A percentile compares a stretch with the other conserved stretches of the same genome.
These are phyloP conservation scores for Fusarium denticulatum DNA, from an alignment of 2,329 filamentous ascomycete species.

Conservation along the genomic window DNA sequence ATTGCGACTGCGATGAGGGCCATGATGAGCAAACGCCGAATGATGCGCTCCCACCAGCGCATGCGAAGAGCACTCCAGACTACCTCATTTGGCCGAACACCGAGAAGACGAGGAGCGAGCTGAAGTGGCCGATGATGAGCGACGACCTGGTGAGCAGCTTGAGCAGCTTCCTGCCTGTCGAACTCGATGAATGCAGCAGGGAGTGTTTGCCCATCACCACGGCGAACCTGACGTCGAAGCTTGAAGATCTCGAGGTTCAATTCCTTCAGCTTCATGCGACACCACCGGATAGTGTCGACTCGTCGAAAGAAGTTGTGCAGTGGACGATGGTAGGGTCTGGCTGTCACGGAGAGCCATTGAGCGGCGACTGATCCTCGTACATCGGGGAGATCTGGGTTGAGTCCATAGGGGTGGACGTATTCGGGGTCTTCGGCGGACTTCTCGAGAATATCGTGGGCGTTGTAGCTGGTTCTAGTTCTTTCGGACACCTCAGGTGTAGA, in stretches of 20 bases:
- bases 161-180: slow-evolving; percentile 80
- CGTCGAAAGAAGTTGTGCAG: slow-evolving; percentile 81
- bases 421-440: slow-evolving; percentile 44
- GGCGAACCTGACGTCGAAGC: slow-evolving; percentile 77
- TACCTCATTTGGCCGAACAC: slow-evolving; percentile 82
- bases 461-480: background rate
- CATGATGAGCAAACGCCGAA: slow-evolving; percentile 75
- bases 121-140: slow-evolving; percentile 88
- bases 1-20: slow-evolving; percentile 81
- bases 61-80: slow-evolving; percentile 89
- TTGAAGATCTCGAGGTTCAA: slow-evolving; percentile 61
- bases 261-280: slow-evolving; percentile 63
- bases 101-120: slow-evolving; percentile 87
- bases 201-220: slow-evolving; percentile 73
- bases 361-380: slow-evolving; percentile 67
- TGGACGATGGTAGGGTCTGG: slow-evolving; percentile 77
- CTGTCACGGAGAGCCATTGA: slow-evolving; percentile 77
- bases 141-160: slow-evolving; percentile 86
- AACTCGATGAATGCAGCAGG: slow-evolving; percentile 94
- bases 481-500: slow-evolving; percentile 29
- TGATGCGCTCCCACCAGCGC: slow-evolving; percentile 84
- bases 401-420: slow-evolving; percentile 52
- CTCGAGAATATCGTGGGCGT: slow-evolving; percentile 23
- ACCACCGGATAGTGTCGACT: slow-evolving; percentile 95
- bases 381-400: slow-evolving; percentile 50